phyloP scores from a whole-genome alignment of 2,329 filamentous ascomycete species.

The Colletotrichum sp. region DNA sequence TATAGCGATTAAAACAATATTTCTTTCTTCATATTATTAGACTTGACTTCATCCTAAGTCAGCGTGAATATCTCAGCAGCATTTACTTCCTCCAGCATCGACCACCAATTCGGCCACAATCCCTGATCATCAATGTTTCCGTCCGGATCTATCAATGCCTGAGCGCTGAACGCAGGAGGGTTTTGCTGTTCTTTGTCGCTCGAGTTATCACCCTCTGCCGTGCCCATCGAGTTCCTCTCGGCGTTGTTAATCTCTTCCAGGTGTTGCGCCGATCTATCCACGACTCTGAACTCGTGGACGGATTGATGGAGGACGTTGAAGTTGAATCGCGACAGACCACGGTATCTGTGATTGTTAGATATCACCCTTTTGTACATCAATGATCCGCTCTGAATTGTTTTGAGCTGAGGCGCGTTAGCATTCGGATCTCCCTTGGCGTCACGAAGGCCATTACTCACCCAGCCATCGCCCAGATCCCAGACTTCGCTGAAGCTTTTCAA shows the following conservation, averaged over 20 bases:
- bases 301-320: slow-evolving; percentile 35
- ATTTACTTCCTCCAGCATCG: slow-evolving; percentile 19
- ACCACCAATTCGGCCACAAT: slow-evolving; percentile 24
- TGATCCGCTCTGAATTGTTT: slow-evolving; percentile 24
- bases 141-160: neutral
- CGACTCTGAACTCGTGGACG: slow-evolving; percentile 33
- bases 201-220: neutral
- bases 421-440: rapidly evolving
- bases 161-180: neutral
- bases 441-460: slow-evolving; percentile 21
- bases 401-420: neutral
- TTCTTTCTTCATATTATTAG: neutral
- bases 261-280: slow-evolving; percentile 35
- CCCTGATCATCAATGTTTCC: slow-evolving; percentile 15
- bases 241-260: slow-evolving; percentile 32
- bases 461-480: slow-evolving; percentile 33
- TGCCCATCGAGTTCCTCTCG: slow-evolving; percentile 7
- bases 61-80: slow-evolving; percentile 2
- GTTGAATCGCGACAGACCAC: slow-evolving; percentile 29
- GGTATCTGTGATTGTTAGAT: slow-evolving; percentile 25
- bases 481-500: slow-evolving; percentile 30
- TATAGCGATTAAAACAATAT: neutral
- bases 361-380: slow-evolving; percentile 30
- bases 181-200: neutral
- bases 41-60: neutral